Evolutionary conservation across 2,329 filamentous ascomycete species (phyloP), one percentile per base, ranked within the genome.

Genomic region (Pyricularia pennisetigena): DNA sequence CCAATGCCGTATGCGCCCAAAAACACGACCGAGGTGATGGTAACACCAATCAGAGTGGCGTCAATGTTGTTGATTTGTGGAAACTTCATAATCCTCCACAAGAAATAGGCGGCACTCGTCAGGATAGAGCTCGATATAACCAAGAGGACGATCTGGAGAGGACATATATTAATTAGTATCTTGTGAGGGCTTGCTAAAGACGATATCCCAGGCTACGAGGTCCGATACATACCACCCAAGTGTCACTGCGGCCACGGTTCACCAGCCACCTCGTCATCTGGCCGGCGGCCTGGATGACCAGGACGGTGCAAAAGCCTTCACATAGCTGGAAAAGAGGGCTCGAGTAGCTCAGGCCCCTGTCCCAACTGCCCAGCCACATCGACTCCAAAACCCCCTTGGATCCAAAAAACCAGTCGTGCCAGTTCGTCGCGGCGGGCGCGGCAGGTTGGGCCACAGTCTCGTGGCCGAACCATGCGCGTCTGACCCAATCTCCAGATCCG

Each of bases 181-280:
- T 49, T 49, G 1, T 6, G 5, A 7, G 5, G 7, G 16, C 20
- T 8, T 49, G 14, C 41, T 6, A 4, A 49, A 49, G 5, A 7
- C 7, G 41, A n/a, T n/a, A 49, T 49, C 41, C 20, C 41, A 49
- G 3, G 41, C 6, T 49, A 3, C 7, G 16, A 49, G 41, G 16
- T 49, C 6, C 20, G 16, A 62, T 29, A 83, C 90, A 78, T 83
- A 95, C 93, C 87, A 98, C 92, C 95, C 94, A 98, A 70, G 90
- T 96, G 80, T 99, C 95, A 74, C 94, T 96, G 74, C 93, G 88
- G 74, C 94, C 93, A 74, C 91, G 85, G 79, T 98, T 98, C 68
- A 98, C 94, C 32, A 98, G 86, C 90, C 93, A 98, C 78, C 92
- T 87, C 24, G 95, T 97, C 72, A 98, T 93, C 78, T 97, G 94